Base-by-base conservation (phyloP, 495 filamentous ascomycete species). In the Chaetomium cochliodes region DNA sequence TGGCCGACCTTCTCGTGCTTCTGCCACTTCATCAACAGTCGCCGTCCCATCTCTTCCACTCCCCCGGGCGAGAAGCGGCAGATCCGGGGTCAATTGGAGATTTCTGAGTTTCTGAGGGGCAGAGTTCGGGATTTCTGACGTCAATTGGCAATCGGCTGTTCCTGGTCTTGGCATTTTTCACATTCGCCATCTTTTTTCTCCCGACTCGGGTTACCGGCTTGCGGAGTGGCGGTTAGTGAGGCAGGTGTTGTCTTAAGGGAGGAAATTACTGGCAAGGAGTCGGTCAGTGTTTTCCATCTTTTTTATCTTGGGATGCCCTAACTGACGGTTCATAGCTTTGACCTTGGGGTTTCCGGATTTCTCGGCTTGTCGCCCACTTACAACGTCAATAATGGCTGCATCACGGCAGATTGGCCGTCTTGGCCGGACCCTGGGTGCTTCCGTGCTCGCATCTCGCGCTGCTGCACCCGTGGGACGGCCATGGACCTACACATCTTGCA, bases 321-420 rank as follows among this genome's bases (percentile, higher is more conserved):
- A n/a, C 28, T n/a, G 28, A 54, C 51, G 4, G 4, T 9, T 33
- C 5, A 12, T 18, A 11, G 5, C 4, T 26, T 28, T 33, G 15
- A 33, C 2, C 13, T 33, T 25, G 22, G 51, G 51, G 28, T 4
- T 25, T 54, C 28, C 6, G 26, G 28, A 18, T 9, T 33, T 28
- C 50, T 30, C 51, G 26, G 51, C 16, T 28, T 33, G 0, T 16
- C 25, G 28, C 30, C 28, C 20, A 30, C 51, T 37, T 25, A 15
- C 49, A 51, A 26, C 33, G 5, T 4, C 25, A 54, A 28, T 16
- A 26, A 74, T 74, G 68, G 41, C 60, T 56, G 63, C 54, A 26
- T 63, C 62, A 37, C 66, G 68, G 33, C 70, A 69, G 15, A 67
- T 71, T 42, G 68, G 72, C 64, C 70, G 66, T 25, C 65, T 74